Base-by-base conservation (phyloP, 768 basidiomycete genomes). In the Naganishia onofrii region DNA sequence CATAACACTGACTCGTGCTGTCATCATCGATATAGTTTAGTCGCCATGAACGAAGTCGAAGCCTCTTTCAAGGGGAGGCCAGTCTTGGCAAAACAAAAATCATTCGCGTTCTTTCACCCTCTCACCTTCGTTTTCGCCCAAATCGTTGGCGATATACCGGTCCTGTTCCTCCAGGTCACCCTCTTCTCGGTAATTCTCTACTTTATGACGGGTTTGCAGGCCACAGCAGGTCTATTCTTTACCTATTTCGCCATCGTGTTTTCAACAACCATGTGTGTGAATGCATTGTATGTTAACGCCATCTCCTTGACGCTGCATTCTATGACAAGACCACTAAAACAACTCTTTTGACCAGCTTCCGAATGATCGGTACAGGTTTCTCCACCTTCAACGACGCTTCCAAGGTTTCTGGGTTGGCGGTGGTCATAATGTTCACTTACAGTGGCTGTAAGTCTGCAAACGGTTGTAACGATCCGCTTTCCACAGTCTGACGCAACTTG, bases 71-170 rank as follows among this genome's bases (percentile, higher is more conserved):
- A 74, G 9, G 79, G 78, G 29, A 71, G 79, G 70, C 74, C 77
- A 2, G 77, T 80, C 31, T 63, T 79, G 44, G 75, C 75, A 13
- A 79, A 79, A 68, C 79, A 80, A 68, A 80, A 79, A 58, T 74
- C 69, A 8, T 76, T 76, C 67, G 76, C 76, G 6, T 73, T 78
- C 66, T 78, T 77, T 52, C 74, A 74, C 31, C 77, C 82, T 23
- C 78, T 79, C 58, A 81, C 82, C 9, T 82, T 83, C 36, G 80
- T 82, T 0, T 68, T 84, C 28, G 83, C 84, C 4, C 77, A 80
- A 31, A 82, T 82, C 73, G 74, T 84, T 19, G 78, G 80, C 53
- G 83, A 84, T 70, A 68, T 84, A 0, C 84, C 84, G 0, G 79
- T 82, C 72, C 79, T 78, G 64, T 68, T 75, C 21, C 67, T 76